Conservation (phyloP, 179 eudicot species). For the Actinidia arguta region DNA sequence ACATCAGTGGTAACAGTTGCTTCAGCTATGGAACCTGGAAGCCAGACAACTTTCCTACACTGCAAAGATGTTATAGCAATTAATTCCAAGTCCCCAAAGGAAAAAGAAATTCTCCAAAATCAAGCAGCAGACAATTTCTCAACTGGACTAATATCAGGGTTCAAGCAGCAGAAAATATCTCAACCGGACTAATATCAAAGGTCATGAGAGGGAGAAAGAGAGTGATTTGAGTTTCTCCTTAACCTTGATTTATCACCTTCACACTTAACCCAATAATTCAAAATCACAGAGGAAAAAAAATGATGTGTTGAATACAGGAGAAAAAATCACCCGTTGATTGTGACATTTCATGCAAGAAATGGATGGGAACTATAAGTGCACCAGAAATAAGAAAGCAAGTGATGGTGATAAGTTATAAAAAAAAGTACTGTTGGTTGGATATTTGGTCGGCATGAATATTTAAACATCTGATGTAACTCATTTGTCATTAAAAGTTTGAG, state of each 20-base stretch:
- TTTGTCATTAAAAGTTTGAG: too few relatives aligned
- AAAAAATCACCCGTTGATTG: not conserved
- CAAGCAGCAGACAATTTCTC: not conserved
- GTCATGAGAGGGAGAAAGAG: not conserved
- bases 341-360: not conserved
- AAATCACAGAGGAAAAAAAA: not conserved
- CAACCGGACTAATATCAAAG: not conserved
- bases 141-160: not conserved
- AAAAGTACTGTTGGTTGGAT: not conserved
- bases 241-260: not conserved
- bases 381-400: not conserved
- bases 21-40: slow-evolving; percentile 88
- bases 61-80: slow-evolving; percentile 34
- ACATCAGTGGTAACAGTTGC: slow-evolving; percentile 74
- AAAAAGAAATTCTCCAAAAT: slow-evolving; percentile 5
- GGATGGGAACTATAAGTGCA: not conserved
- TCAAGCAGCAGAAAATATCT: not conserved
- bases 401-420: not conserved
- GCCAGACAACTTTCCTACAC: slow-evolving; percentile 98
- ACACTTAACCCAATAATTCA: not conserved
- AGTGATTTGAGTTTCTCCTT: not conserved
- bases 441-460: not conserved
- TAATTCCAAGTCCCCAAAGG: not conserved
- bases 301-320: not conserved
- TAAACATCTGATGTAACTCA: not conserved